Conservation (phyloP, 306 rosid genomes). For the Cucumis melo region DNA sequence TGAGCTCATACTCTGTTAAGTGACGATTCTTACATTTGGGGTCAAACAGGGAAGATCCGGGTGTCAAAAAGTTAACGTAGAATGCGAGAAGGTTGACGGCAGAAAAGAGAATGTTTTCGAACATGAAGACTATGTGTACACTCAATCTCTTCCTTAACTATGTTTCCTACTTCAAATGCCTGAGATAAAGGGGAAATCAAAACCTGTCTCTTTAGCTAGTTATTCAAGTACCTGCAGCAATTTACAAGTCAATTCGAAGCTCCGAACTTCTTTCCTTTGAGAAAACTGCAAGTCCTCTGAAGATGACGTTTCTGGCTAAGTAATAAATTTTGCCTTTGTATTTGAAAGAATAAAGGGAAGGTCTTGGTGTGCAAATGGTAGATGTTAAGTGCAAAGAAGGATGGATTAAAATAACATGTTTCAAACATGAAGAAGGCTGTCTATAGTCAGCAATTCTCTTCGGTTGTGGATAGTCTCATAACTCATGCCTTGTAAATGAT, state of each 20-base stretch:
- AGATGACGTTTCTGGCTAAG: not conserved
- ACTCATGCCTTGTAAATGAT: not conserved
- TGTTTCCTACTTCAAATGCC: not conserved
- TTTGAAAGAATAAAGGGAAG: not conserved
- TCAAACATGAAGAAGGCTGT: not conserved
- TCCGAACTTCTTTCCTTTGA: not conserved
- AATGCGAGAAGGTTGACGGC: conserved; percentile 25
- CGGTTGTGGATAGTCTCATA: not conserved
- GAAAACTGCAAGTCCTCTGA: not conserved
- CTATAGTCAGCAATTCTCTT: not conserved
- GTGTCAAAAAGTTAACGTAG: conserved; percentile 20
- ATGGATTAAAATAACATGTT: not conserved
- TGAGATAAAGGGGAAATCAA: not conserved
- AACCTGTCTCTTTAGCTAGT: not conserved
- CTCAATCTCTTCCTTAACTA: conserved; percentile 43
- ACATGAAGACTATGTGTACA: conserved; percentile 53
- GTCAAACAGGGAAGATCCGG: conserved; percentile 23
- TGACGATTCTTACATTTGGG: conserved; percentile 1
- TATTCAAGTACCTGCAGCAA: not conserved
- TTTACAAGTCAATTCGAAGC: not conserved
- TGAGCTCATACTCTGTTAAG: not conserved
- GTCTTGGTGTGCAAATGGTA: not conserved
- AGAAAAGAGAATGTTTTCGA: conserved; percentile 24
- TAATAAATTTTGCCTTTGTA: not conserved
- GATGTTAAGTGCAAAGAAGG: not conserved